Percentiles rank a stretch among this genome's conserved stretches.
Evolutionary conservation across 306 rosid species (phyloP).

Genomic region (Lagenaria siceraria): DNA sequence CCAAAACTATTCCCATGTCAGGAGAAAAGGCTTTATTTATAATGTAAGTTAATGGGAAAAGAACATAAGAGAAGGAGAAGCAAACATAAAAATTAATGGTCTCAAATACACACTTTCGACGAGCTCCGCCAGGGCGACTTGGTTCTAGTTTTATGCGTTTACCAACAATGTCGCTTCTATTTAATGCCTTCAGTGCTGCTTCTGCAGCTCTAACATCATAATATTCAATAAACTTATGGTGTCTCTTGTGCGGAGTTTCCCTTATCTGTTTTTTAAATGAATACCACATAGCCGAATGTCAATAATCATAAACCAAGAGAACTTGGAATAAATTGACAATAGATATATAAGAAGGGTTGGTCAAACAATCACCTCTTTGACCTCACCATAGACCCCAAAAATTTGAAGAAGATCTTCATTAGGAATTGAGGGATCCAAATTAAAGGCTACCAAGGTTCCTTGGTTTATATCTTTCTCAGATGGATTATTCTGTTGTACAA

Average conservation of each 20-base stretch:
- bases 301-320: not conserved
- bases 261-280: conserved; percentile 54
- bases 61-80: not conserved
- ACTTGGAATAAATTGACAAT: not conserved
- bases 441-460: conserved; percentile 95
- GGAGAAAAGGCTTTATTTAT: not conserved
- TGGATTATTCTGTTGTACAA: conserved; percentile 64
- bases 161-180: conserved; percentile 88
- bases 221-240: conserved; percentile 86
- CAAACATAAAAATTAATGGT: not conserved
- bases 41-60: not conserved
- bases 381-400: conserved; percentile 88
- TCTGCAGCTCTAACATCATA: conserved; percentile 89
- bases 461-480: conserved; percentile 90
- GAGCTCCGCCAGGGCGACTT: conserved; percentile 97
- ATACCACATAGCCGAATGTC: not conserved
- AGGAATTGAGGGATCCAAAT: conserved; percentile 81
- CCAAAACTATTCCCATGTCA: not conserved
- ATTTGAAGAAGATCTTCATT: conserved; percentile 86
- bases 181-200: conserved; percentile 77
- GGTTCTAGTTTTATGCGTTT: conserved; percentile 95
- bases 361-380: conserved; percentile 56
- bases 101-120: conserved; percentile 56
- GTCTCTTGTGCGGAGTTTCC: conserved; percentile 95
- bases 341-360: not conserved